Conservation (phyloP, 306 rosid species). For the Prosopis cineraria region DNA sequence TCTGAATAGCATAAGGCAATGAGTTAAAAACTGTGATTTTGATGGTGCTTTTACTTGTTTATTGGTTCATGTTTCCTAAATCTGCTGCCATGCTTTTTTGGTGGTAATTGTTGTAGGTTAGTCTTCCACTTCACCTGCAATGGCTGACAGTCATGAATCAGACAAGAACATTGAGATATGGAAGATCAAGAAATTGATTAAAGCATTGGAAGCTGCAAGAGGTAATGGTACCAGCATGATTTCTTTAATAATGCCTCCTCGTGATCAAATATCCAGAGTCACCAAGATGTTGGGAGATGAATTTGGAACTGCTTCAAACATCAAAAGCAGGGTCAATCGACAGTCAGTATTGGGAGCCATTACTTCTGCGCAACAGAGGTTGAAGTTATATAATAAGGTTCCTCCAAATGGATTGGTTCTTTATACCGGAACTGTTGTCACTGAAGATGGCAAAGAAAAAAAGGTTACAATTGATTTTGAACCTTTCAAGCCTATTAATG, state of each 20-base stretch:
- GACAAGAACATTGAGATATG: conserved; percentile 80
- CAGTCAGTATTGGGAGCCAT: conserved; percentile 80
- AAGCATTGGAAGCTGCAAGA: conserved; percentile 74
- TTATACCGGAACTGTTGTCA: conserved; percentile 69
- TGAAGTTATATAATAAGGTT: conserved; percentile 72
- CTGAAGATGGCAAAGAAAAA: conserved; percentile 80
- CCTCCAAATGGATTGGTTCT: conserved; percentile 77
- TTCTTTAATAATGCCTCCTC: conserved; percentile 78
- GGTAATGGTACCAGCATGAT: conserved; percentile 90
- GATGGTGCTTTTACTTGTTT: background rate
- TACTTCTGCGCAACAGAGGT: conserved; percentile 78
- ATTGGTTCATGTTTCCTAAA: background rate
- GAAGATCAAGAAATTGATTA: conserved; percentile 76
- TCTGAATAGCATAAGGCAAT: background rate
- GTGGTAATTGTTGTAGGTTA: conserved; percentile 6
- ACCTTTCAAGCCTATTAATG: conserved; percentile 75
- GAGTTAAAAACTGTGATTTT: background rate
- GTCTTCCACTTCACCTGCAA: conserved; percentile 21
- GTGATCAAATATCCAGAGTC: conserved; percentile 74
- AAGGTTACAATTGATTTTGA: conserved; percentile 79
- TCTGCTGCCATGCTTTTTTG: background rate
- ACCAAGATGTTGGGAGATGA: conserved; percentile 83
- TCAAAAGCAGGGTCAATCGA: conserved; percentile 73
- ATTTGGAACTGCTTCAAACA: conserved; percentile 82
- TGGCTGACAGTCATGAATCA: conserved; percentile 69